These are phyloP conservation scores for Sclerotinia sclerotiorum DNA, from an alignment of 2,329 filamentous ascomycete genomes.

Conservation along the genomic window DNA sequence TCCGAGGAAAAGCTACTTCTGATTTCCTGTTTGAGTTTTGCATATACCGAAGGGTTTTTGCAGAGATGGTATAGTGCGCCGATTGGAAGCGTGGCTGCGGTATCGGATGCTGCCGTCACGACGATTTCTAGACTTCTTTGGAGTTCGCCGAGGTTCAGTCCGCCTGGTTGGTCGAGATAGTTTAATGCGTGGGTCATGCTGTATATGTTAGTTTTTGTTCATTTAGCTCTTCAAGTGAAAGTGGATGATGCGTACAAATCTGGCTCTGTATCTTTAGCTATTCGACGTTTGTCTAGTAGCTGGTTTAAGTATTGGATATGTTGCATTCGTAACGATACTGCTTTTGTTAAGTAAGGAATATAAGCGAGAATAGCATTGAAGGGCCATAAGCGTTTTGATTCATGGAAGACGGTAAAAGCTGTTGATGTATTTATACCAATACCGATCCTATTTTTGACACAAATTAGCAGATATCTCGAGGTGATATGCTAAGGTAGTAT, in stretches of 20 bases:
- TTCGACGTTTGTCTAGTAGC: background rate
- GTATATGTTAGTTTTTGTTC: background rate
- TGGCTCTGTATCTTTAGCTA: background rate
- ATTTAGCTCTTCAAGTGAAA: too few species aligned
- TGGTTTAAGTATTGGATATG: background rate
- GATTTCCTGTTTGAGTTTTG: background rate
- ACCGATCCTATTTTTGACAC: background rate
- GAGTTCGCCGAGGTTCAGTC: background rate
- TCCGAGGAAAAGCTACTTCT: background rate
- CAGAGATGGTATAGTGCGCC: background rate
- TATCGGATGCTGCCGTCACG: background rate
- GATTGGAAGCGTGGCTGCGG: background rate
- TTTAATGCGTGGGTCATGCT: background rate
- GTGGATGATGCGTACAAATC: background rate
- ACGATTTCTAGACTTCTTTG: background rate
- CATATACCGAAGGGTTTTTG: background rate
- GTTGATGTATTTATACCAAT: slow-evolving; percentile 12
- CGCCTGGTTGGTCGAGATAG: background rate
- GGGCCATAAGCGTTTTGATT: background rate
- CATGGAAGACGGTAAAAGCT: slow-evolving; percentile 1
- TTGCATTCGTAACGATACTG: background rate
- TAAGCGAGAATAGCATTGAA: background rate
- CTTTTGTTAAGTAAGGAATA: background rate
- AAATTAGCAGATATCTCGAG: background rate
- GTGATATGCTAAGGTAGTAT: background rate